phyloP scores from a whole-genome alignment of 495 filamentous ascomycete genomes.

The Schizothecium vesticola region DNA sequence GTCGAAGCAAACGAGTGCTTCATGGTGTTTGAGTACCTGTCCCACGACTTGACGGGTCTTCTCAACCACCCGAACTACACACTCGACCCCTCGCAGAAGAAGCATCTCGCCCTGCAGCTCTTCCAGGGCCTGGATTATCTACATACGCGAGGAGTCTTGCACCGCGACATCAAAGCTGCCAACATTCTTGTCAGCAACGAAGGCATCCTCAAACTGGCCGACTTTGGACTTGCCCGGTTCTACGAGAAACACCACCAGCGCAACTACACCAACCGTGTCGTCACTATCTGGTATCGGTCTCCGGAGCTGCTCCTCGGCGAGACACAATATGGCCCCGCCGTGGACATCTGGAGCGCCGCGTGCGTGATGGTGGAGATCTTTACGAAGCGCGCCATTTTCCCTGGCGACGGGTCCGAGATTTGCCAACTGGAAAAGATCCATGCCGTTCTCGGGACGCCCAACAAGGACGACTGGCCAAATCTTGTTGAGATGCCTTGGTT shows the following conservation, averaged over 20 bases:
- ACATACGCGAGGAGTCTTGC: constrained; percentile 86
- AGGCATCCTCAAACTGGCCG: constrained; percentile 85
- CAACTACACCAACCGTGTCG: constrained; percentile 98
- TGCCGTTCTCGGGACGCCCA: constrained; percentile 86
- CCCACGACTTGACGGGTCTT: constrained; percentile 67
- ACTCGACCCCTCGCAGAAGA: constrained; percentile 81
- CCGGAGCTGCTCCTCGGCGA: constrained; percentile 92
- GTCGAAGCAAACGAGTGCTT: constrained; percentile 98
- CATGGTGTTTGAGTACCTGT: constrained; percentile 99
- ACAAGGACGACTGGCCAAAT: constrained; percentile 74
- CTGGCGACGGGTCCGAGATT: constrained; percentile 89
- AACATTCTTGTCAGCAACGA: constrained; percentile 91
- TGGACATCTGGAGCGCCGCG: constrained; percentile 97
- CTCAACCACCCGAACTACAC: constrained; percentile 94
- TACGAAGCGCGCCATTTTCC: constrained; percentile 89
- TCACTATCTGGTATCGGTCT: constrained; percentile 95
- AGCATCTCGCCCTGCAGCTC: constrained; percentile 87
- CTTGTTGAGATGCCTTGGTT: constrained; percentile 94
- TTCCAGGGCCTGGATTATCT: constrained; percentile 94
- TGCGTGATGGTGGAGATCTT: constrained; percentile 98
- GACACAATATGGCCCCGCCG: constrained; percentile 87
- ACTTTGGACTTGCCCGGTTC: constrained; percentile 96
- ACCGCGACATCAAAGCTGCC: constrained; percentile 91
- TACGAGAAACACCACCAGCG: constrained; percentile 86
- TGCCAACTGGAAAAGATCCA: constrained; percentile 96